These are phyloP conservation scores for Apiotrichum montevideense DNA, from an alignment of 1,284 basidiomycete species.

Conservation along the genomic window DNA sequence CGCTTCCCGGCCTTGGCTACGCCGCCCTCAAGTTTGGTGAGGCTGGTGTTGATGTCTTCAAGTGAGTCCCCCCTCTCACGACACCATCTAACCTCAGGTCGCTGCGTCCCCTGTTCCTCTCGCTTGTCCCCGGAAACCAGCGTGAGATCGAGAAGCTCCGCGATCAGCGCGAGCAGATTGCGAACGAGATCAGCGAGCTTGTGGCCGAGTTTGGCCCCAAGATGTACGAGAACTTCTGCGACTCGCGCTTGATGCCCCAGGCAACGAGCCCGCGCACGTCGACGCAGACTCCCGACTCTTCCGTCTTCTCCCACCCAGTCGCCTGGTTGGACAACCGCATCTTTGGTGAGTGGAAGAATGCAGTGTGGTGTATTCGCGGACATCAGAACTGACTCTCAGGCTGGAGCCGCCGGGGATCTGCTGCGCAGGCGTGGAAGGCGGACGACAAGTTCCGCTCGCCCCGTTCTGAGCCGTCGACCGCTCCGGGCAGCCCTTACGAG, in stretches of 20 bases:
- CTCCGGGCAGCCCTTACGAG: conserved; percentile 40
- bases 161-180: conserved; percentile 67
- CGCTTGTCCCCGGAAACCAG: conserved; percentile 86
- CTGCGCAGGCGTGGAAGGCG: conserved; percentile 39
- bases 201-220: conserved; percentile 85
- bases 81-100: conserved; percentile 55
- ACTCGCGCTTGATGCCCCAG: conserved; percentile 77
- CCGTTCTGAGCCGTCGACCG: conserved; percentile 31
- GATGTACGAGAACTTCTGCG: conserved; percentile 81
- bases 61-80: conserved; percentile 53
- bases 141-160: conserved; percentile 74
- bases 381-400: conserved; percentile 11
- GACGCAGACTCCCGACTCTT: conserved; percentile 27
- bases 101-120: conserved; percentile 82
- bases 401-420: conserved; percentile 40
- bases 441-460: conserved; percentile 28
- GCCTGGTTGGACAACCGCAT: conserved; percentile 48
- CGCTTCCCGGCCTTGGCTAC: conserved; percentile 83
- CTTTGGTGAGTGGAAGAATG: conserved; percentile 26
- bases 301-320: conserved; percentile 46
- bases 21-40: conserved; percentile 97
- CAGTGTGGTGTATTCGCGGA: not conserved
- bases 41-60: conserved; percentile 96
- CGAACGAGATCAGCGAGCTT: conserved; percentile 79
- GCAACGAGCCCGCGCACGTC: conserved; percentile 64